Percentiles rank a stretch among this genome's conserved stretches.
These are phyloP conservation scores for Tylopilus vinaceipallidus DNA, from an alignment of 768 basidiomycete genomes.

Conservation along the genomic window DNA sequence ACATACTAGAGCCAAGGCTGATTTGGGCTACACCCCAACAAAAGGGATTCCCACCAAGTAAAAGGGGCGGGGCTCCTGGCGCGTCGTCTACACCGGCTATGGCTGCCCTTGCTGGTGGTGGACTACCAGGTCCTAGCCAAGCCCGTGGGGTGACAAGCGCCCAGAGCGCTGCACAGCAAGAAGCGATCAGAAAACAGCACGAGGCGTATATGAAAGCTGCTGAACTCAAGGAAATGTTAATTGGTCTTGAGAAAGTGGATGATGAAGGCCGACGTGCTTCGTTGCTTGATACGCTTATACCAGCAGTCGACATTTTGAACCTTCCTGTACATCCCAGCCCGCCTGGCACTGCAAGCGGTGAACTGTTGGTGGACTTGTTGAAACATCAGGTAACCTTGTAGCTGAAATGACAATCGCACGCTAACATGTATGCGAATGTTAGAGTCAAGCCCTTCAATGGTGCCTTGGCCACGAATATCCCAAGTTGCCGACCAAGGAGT, in stretches of 20 bases:
- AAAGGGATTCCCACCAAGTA: slow-evolving; percentile 46
- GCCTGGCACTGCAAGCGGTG: slow-evolving; percentile 63
- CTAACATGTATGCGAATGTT: neutral
- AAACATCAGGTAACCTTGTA: slow-evolving; percentile 66
- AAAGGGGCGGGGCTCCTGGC: slow-evolving; percentile 11
- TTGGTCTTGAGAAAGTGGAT: slow-evolving; percentile 70
- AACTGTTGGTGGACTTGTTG: slow-evolving; percentile 69
- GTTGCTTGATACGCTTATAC: slow-evolving; percentile 66
- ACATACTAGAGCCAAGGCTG: slow-evolving; percentile 60
- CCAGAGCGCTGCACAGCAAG: slow-evolving; percentile 36
- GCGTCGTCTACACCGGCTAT: slow-evolving; percentile 17
- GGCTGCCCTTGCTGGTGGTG: slow-evolving; percentile 11
- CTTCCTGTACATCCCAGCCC: slow-evolving; percentile 71
- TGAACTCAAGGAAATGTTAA: slow-evolving; percentile 65
- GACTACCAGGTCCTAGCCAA: slow-evolving; percentile 22
- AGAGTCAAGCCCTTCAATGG: slow-evolving; percentile 88
- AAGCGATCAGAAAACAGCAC: slow-evolving; percentile 28
- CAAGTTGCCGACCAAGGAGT: slow-evolving; percentile 58
- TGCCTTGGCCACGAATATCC: slow-evolving; percentile 82
- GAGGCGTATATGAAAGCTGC: slow-evolving; percentile 57
- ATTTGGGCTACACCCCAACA: slow-evolving; percentile 74
- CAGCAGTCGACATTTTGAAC: slow-evolving; percentile 66
- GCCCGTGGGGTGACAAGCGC: slow-evolving; percentile 4
- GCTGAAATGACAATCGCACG: neutral
- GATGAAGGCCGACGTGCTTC: slow-evolving; percentile 72